Evolutionary conservation across 2,329 filamentous ascomycete genomes (phyloP), one percentile per base, ranked within the genome.

Genomic region (Botrytis cinerea): DNA sequence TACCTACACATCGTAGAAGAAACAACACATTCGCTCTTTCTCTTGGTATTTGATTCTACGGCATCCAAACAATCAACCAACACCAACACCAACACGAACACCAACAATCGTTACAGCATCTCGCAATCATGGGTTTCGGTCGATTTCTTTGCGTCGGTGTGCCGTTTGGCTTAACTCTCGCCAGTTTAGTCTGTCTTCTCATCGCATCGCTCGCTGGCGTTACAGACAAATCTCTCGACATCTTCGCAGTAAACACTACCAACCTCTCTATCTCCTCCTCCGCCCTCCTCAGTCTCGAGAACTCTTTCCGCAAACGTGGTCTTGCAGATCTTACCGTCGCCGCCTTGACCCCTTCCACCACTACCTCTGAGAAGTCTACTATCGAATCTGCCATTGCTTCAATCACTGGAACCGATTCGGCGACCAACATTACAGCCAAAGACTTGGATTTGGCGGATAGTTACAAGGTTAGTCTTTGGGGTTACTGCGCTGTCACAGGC

Each of bases 391-490:
- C 48, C 2, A 43, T 73, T 57, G 59, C 72, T 32, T 45, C 46
- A n/a, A 32, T 32, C 20, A 48, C 48, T 1, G 67, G 67, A 9
- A 71, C 57, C 22, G 20, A 32, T 62, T 20, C 38, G 3, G 59
- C 76, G 46, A 73, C 75, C 66, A 90, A 89, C 82, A 85, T 91
- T 79, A 90, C 87, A 6, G 88, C 88, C 12, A 77, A 81, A 1
- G 83, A 88, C 38, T 85, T 93, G 61, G 86, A 88, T 72, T 87
- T 82, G 46, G 88, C 87, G 79, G 90, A 95, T 81, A 86, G 90
- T 80, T 98, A 98, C 87, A 88, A 92, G 75, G 86, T 98, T 80
- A 89, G 88, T 80, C 87, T 98, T 54, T 97, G 93, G 92, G 92
- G 92, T 81, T 97, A 94, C 87, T 98, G 96, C 88, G 85, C 86